Percentiles rank a stretch among this genome's conserved stretches.
Conservation (phyloP, 2,329 filamentous ascomycete species). For the Epichloe amarillans region DNA sequence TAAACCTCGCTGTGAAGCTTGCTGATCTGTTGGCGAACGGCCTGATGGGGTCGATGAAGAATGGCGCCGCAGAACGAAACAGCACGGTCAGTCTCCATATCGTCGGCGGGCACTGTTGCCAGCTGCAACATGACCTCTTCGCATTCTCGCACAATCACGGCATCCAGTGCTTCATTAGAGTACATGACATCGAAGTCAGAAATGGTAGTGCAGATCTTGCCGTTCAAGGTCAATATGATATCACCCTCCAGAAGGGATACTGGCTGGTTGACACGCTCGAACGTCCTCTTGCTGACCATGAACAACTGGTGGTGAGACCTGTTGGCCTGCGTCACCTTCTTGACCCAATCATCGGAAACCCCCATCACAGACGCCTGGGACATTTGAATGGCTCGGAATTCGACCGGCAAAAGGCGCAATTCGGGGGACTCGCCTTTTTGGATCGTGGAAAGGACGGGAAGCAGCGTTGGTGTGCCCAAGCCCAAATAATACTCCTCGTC, state of each 20-base stretch:
- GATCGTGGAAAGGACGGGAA: conserved; percentile 80
- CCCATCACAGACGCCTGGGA: conserved; percentile 95
- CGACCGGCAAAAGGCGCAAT: conserved; percentile 82
- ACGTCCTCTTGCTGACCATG: conserved; percentile 87
- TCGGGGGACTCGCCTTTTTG: conserved; percentile 61
- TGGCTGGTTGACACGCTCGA: conserved; percentile 38
- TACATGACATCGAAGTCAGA: conserved; percentile 96
- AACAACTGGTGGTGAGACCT: conserved; percentile 91
- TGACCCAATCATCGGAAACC: conserved; percentile 94
- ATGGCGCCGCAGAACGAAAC: conserved; percentile 93
- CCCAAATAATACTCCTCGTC: conserved; percentile 96
- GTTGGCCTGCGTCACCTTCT: conserved; percentile 77
- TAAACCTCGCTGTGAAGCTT: conserved; percentile 95
- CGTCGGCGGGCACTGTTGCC: conserved; percentile 74
- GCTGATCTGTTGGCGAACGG: conserved; percentile 92
- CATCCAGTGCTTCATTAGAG: conserved; percentile 68
- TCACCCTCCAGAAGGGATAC: conserved; percentile 73
- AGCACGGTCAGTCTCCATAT: conserved; percentile 83
- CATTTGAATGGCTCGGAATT: conserved; percentile 94
- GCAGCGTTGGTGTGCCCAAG: conserved; percentile 72
- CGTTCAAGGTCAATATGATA: conserved; percentile 82
- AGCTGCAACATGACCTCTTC: conserved; percentile 65
- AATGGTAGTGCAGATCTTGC: conserved; percentile 82
- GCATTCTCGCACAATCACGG: conserved; percentile 74
- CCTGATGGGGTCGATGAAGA: conserved; percentile 85